Evolutionary conservation across 441 rosid species (phyloP), one percentile per base, ranked within the genome.

Genomic region (Populus hybrid): DNA sequence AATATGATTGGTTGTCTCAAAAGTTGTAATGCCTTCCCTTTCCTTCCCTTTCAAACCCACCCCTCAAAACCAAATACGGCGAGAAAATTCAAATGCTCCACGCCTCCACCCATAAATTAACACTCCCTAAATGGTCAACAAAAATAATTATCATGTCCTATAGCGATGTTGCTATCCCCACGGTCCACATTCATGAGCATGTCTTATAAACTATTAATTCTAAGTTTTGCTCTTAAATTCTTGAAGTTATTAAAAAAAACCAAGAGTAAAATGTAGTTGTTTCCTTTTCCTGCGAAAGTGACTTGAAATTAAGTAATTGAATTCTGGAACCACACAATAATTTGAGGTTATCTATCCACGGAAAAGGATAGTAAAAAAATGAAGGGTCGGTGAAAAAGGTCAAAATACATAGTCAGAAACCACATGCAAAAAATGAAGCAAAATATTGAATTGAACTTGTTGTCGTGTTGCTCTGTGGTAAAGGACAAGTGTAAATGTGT

Each of bases 401-500:
- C 9, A 24, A 63, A 9, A 24, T 63, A 63, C 26, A 63, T 21
- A 24, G 24, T 8, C 23, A 70, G 50, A 72, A 19, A 46, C 46
- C 18, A 53, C 75, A 30, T 0, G 24, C 9, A 73, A 75, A 40
- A 73, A 75, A 40, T 24, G 23, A 74, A 40, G 4, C 16, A 65
- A 18, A 23, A n/a, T 61, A 23, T n/a, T 61, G 66, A 61, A 24
- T 63, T 63, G 67, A n/a, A 10, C 67, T 7, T n/a, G 14, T 9
- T 0, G 57, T 46, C 57, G 14, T 46, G 4, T 14, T 21, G 24
- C 16, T 1, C 16, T 7, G 14, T 6, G 16, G 67, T 53, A 24
- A 9, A 36, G 26, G 53, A 70, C 75, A 65, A 53, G 11, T 7
- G 65, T 14, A 68, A 81, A 59, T 75, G 78, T 36, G 82, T 10